Evolutionary conservation across 164 flowering plant genomes (phyloP).

Genomic region (Tetrastigma voinierianum): DNA sequence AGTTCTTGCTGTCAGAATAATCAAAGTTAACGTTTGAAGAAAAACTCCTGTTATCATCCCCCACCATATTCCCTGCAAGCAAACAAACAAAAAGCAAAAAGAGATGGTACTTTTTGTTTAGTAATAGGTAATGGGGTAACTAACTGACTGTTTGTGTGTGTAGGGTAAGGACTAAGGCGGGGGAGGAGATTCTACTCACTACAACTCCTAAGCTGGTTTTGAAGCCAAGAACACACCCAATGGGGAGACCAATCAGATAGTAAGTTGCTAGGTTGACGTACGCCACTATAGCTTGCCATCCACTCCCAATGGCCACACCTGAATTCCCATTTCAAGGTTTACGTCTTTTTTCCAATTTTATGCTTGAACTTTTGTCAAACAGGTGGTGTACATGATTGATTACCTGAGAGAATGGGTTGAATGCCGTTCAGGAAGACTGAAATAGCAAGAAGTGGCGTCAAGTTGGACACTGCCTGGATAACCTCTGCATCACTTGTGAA

Average conservation of each 20-base stretch:
- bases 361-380: too few species aligned
- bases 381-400: too few species aligned
- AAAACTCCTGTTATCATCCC: constrained; percentile 69
- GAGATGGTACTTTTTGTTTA: too few species aligned
- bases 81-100: background rate
- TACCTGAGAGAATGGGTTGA: constrained; percentile 79
- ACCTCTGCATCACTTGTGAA: constrained; percentile 52
- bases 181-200: too few species aligned
- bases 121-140: too few species aligned
- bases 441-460: constrained; percentile 65
- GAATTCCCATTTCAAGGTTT: too few species aligned
- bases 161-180: background rate
- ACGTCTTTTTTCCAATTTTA: too few species aligned
- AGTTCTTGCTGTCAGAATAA: constrained; percentile 59
- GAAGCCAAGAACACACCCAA: constrained; percentile 79
- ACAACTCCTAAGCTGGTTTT: constrained; percentile 57
- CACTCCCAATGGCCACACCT: constrained; percentile 86
- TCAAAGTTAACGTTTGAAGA: constrained; percentile 55
- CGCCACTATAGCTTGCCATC: constrained; percentile 86
- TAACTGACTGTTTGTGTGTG: too few species aligned
- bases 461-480: constrained; percentile 41
- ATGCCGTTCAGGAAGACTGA: constrained; percentile 69
- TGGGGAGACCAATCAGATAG: constrained; percentile 73
- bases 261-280: constrained; percentile 67
- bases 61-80: constrained; percentile 78